These are phyloP conservation scores for Calonectria honghensis DNA, from an alignment of 2,329 filamentous ascomycete genomes.

Conservation along the genomic window DNA sequence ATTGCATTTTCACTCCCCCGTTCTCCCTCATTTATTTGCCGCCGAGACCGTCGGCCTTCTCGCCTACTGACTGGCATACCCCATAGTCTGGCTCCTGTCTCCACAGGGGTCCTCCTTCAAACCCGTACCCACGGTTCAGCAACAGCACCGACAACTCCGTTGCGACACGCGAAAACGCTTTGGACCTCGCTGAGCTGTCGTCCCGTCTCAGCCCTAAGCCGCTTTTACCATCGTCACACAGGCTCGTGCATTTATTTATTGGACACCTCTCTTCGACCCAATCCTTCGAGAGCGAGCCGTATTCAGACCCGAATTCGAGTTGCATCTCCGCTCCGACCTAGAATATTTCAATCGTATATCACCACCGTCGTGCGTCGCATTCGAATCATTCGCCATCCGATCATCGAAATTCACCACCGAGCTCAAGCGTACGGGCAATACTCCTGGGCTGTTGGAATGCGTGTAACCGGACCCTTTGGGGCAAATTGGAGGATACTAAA, in stretches of 20 bases:
- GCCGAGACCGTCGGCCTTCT: constrained; percentile 35
- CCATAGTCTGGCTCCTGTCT: constrained; percentile 52
- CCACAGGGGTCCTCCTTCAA: constrained; percentile 53
- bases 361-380: constrained; percentile 20
- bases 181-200: constrained; percentile 34
- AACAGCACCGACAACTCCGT: constrained; percentile 36
- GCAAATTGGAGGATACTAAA: constrained; percentile 41
- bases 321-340: not conserved
- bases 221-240: not conserved
- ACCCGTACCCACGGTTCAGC: constrained; percentile 36
- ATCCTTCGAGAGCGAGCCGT: constrained; percentile 5
- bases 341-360: constrained; percentile 4
- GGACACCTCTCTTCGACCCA: not conserved
- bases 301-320: constrained; percentile 5
- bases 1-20: not conserved
- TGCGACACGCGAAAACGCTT: constrained; percentile 33
- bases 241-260: constrained; percentile 2
- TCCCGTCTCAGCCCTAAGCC: constrained; percentile 30
- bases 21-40: constrained; percentile 29
- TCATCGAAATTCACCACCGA: not conserved
- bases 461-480: constrained; percentile 39
- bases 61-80: constrained; percentile 46
- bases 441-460: constrained; percentile 41
- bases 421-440: constrained; percentile 37
- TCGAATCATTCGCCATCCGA: constrained; percentile 20